Evolutionary conservation across 495 filamentous ascomycete species (phyloP), one percentile per base, ranked within the genome.

Genomic region (Thermothielavioides terrestris): DNA sequence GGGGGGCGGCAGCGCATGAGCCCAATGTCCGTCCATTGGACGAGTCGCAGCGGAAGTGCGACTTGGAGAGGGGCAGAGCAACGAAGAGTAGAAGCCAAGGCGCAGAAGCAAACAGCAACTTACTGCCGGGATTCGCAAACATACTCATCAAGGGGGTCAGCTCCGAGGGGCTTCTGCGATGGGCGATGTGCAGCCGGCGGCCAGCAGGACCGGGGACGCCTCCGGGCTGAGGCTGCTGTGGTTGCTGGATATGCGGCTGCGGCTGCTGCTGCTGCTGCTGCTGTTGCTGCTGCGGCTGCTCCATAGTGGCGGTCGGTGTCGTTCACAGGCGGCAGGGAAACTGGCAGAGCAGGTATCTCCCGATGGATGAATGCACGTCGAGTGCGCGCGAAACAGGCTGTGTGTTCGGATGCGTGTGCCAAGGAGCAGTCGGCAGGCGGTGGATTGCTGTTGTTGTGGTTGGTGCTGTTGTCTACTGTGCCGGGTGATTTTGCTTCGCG

Each of bases 101-200:
- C 32, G 31, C n/a, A n/a, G n/a, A n/a, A n/a, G n/a, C n/a, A 53
- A 26, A 35, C 41, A 36, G 27, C 35, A n/a, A 70, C 77, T 73
- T 69, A 78, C 76, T 78, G 55, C 70, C 72, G 28, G 76, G 74
- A 38, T 66, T 71, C 48, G 68, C 59, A 58, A 73, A 85, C 90
- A 77, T 90, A 90, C 94, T 95, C 87, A 97, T 95, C 68, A 98
- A 74, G 52, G 94, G 94, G 39, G 92, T 98, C 62, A 98, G 76
- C 77, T 97, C 94, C 53, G 94, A 97, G 40, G 92, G 92, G 71
- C 89, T 97, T 68, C 92, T 81, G 63, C 92, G 83, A 71, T 98
- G 92, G 61, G 94, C 92, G 66, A 98, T 96, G 72, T 97, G 91
- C 57, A 97, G 80, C 67, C 89, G 85, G 62, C 92, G 89, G 57